Evolutionary conservation across 257 asterid genomes (phyloP), one percentile per base, ranked within the genome.

Genomic region (Catharanthus roseus): DNA sequence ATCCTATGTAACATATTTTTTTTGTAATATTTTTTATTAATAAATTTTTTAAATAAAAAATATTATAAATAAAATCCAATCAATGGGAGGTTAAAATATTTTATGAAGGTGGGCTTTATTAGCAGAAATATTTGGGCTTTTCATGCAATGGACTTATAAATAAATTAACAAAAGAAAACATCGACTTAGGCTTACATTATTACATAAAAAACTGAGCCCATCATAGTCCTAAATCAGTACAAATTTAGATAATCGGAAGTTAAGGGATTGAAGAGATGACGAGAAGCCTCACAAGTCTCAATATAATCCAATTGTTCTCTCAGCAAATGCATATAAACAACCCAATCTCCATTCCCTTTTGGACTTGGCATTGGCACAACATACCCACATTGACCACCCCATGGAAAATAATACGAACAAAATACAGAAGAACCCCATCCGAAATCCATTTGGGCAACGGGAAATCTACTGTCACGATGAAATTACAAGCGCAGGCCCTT

Each of bases 271-370:
- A 86, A 77, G 1, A 86, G 74, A 28, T 80, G 72, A 65, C 78
- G 71, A 12, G 84, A 85, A 66, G 79, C 69, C 12, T 83, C 87
- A 47, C 72, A 61, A 10, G 68, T 67, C 76, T 88, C 90, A 16
- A 85, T 77, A 47, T 80, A 65, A n/a, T 88, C 86, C 81, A 85
- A 67, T 23, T 88, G 89, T 65, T 69, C 80, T 65, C 77, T 75
- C 72, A 86, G 3, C 56, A 88, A 55, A 66, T 85, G 89, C 89
- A 86, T 74, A 70, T 86, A 88, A 9, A 88, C 83, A 56, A 88
- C 44, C 92, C 96, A 89, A 77, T 89, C 96, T 55, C 96, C 96
- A 61, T 89, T 85, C 45, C 85, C 85, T 49, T 60, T 82, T 0
- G 86, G 85, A 39, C 87, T 83, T 1, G 80, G 84, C 88, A 83